A percentile compares a stretch with the other conserved stretches of the same genome.
Conservation (phyloP, 2,329 filamentous ascomycete genomes). For the Phyllosticta capitalensis region DNA sequence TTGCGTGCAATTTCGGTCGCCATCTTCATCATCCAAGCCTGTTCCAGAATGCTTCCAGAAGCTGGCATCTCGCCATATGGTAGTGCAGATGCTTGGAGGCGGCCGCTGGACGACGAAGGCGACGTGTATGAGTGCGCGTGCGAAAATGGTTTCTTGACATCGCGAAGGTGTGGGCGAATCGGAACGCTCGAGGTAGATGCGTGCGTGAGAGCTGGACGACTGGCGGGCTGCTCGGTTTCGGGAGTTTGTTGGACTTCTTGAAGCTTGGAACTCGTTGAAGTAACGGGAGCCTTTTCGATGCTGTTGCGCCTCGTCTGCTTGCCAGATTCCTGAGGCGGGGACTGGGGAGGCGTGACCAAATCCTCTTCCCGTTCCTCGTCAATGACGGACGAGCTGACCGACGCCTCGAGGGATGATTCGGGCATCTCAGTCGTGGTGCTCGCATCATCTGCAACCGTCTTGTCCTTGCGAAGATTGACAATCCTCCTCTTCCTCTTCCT, state of each 20-base stretch:
- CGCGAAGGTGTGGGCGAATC: slow-evolving; percentile 16
- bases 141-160: slow-evolving; percentile 8
- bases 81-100: slow-evolving; percentile 10
- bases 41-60: slow-evolving; percentile 54
- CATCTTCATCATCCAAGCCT: slow-evolving; percentile 88
- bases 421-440: slow-evolving; percentile 41
- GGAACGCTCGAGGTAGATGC: neutral
- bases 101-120: neutral
- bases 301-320: slow-evolving; percentile 4
- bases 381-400: slow-evolving; percentile 42
- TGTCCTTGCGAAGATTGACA: slow-evolving; percentile 65
- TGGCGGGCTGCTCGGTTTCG: neutral
- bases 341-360: slow-evolving; percentile 23
- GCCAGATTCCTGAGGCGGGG: slow-evolving; percentile 15
- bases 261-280: neutral
- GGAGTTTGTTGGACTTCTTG: neutral
- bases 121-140: slow-evolving; percentile 12
- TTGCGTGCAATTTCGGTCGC: slow-evolving; percentile 81
- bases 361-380: slow-evolving; percentile 23
- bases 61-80: slow-evolving; percentile 12
- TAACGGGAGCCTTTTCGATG: neutral
- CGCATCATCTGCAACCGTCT: slow-evolving; percentile 39
- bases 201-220: slow-evolving; percentile 3
- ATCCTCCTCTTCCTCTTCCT: slow-evolving; percentile 78
- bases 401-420: slow-evolving; percentile 45